Conservation (phyloP, 2,329 filamentous ascomycete genomes). For the Verticillium albo-atrum region DNA sequence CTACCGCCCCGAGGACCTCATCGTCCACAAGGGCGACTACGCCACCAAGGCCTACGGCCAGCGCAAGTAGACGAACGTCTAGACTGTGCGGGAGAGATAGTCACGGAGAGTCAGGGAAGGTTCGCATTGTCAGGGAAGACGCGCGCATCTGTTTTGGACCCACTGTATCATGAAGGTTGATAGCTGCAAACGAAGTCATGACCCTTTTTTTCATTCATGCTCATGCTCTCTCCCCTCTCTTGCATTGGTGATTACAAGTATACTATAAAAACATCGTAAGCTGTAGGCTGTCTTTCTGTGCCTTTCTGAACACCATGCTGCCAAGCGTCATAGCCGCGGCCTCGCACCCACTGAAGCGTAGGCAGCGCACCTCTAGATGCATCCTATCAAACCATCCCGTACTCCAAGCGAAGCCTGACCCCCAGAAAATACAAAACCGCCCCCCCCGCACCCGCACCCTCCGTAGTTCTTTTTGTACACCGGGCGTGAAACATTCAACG, state of each 20-base stretch:
- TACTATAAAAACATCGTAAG: conserved; percentile 18
- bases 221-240: conserved; percentile 33
- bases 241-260: conserved; percentile 28
- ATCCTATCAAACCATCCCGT: not conserved
- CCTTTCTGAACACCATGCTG: not conserved
- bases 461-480: not conserved
- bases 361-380: not conserved
- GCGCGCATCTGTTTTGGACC: not conserved
- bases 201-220: not conserved
- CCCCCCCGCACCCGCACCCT: too few species aligned
- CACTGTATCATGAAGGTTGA: not conserved
- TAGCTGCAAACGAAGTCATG: not conserved
- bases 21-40: conserved; percentile 86
- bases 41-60: conserved; percentile 92
- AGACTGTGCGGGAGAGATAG: not conserved
- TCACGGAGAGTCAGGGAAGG: too few species aligned
- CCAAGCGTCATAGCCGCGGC: not conserved
- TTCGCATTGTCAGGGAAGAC: too few species aligned
- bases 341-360: not conserved
- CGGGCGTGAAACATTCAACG: not conserved
- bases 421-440: not conserved
- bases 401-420: not conserved
- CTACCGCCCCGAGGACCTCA: conserved; percentile 87
- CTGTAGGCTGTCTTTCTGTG: too few species aligned
- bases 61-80: conserved; percentile 35